Conservation (phyloP, 331 rosid species). For the Cydonia oblonga region DNA sequence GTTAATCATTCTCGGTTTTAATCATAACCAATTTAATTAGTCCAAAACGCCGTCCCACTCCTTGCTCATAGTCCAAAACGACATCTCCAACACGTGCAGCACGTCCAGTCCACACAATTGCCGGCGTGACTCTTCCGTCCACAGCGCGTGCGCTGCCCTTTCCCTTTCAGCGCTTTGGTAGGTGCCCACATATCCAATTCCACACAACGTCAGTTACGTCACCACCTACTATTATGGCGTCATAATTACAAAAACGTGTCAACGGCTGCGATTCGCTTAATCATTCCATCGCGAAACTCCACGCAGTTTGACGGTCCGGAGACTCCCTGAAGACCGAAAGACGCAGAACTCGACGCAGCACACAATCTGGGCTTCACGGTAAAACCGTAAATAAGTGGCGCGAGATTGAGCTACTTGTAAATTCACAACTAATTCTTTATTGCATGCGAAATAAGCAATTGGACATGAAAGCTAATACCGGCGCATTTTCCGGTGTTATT, state of each 20-base stretch:
- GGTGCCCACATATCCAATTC: constrained; percentile 11
- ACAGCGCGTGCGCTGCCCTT: constrained; percentile 6
- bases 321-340: constrained; percentile 6
- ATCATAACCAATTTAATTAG: background rate
- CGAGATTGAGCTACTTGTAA: too few relatives aligned
- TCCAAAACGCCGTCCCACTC: background rate
- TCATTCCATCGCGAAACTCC: background rate
- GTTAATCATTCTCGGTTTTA: background rate
- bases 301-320: background rate
- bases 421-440: too few relatives aligned
- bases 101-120: background rate
- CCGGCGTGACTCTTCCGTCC: background rate
- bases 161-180: constrained; percentile 23
- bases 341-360: background rate
- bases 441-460: constrained; percentile 2
- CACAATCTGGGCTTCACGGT: background rate
- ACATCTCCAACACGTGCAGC: background rate
- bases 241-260: background rate
- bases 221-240: constrained; percentile 8
- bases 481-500: background rate
- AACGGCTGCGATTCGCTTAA: constrained; percentile 6
- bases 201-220: background rate
- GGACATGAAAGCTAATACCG: too few relatives aligned
- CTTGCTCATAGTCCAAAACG: background rate
- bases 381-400: too few relatives aligned